A percentile compares a stretch with the other conserved stretches of the same genome.
phyloP scores from a whole-genome alignment of 208 protist genomes.

The Endotrypanum monterogeii region DNA sequence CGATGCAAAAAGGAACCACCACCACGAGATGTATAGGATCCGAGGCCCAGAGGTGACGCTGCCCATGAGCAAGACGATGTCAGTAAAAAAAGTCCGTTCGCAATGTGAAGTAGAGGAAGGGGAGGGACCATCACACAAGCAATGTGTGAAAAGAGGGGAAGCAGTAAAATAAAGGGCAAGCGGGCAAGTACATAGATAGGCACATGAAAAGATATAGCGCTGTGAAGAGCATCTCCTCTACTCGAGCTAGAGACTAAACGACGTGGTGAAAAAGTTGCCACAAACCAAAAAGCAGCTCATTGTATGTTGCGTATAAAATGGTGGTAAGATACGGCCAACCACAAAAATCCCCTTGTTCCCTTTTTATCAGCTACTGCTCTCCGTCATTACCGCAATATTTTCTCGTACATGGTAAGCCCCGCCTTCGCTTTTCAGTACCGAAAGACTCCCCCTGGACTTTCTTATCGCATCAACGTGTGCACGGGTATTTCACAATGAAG shows the following conservation, averaged over 20 bases:
- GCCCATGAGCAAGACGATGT: background rate
- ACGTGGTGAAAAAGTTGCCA: background rate
- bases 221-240: background rate
- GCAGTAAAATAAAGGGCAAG: background rate
- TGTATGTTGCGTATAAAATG: too few species aligned
- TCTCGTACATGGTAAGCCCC: background rate
- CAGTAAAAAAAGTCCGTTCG: background rate
- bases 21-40: background rate
- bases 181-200: background rate
- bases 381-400: background rate
- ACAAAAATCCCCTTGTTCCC: background rate
- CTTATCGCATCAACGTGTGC: background rate
- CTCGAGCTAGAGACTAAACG: background rate
- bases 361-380: background rate
- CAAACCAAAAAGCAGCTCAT: background rate
- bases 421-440: background rate
- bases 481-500: background rate
- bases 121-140: background rate
- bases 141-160: background rate
- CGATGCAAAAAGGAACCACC: background rate
- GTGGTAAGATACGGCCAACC: background rate
- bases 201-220: background rate
- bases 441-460: background rate
- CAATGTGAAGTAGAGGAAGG: background rate
- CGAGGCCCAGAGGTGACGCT: background rate